These are phyloP conservation scores for Heterobasidion occidentale DNA, from an alignment of 1,284 basidiomycete species.

Conservation along the genomic window DNA sequence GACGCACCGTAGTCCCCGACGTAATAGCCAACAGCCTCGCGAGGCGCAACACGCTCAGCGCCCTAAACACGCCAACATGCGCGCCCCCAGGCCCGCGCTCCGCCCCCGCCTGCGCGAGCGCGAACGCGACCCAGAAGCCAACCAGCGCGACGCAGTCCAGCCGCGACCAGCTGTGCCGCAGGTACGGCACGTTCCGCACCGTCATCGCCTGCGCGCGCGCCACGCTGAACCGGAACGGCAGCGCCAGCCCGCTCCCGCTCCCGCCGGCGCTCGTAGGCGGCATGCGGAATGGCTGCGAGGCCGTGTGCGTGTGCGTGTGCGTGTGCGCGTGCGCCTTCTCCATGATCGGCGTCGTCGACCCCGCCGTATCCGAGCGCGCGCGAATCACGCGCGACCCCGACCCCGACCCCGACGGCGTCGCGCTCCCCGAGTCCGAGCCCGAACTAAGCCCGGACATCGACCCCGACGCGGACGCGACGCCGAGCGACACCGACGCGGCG, in stretches of 20 bases:
- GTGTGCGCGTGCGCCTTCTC: constrained; percentile 36
- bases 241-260: constrained; percentile 35
- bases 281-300: constrained; percentile 34
- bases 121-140: constrained; percentile 79
- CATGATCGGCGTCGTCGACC: constrained; percentile 23
- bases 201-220: constrained; percentile 45
- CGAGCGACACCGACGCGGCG: not conserved
- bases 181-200: constrained; percentile 68
- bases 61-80: constrained; percentile 87
- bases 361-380: constrained; percentile 22
- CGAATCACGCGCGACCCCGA: constrained; percentile 5
- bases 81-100: constrained; percentile 49
- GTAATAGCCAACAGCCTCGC: constrained; percentile 85
- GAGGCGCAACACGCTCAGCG: constrained; percentile 82
- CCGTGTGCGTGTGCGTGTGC: constrained; percentile 37
- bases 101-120: constrained; percentile 53
- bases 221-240: constrained; percentile 65
- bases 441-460: too few relatives aligned
- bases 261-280: constrained; percentile 28
- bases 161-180: constrained; percentile 91
- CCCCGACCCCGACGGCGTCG: not conserved
- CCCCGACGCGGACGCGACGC: constrained; percentile 3
- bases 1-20: constrained; percentile 86
- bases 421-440: not conserved
- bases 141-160: constrained; percentile 85